Base-by-base conservation (phyloP, 192 early-diverging fungal species). In the Coemansia sp. region DNA sequence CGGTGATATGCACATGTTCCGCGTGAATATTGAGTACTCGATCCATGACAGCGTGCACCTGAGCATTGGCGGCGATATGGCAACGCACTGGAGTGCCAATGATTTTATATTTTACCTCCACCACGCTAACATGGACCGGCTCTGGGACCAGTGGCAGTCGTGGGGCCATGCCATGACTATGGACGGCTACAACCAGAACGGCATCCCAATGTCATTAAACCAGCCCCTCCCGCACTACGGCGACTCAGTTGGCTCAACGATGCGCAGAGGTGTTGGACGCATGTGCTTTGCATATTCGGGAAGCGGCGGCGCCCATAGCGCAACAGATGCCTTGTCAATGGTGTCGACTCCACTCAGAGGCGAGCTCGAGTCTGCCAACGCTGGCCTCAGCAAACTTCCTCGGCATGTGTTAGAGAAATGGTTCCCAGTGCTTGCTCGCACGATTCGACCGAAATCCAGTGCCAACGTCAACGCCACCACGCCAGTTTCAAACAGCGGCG, bases 61-160 rank as follows among this genome's bases (percentile, higher is more conserved):
- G 56, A 64, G 76, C 19, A 65, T 83, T 14, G 76, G 81, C 29
- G 79, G 76, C 33, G 84, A 84, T 58, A 79, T 82, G 82, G 67
- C 57, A 19, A 67, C 69, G n/a, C 67, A 71, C 50, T 83, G 68
- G 64, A 78, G 82, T 47, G 47, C 82, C 55, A 82, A 80, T 47
- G 87, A 88, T 64, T 82, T 84, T 59, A 59, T 79, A 47, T 88
- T 88, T 59, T 85, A 74, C 57, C 61, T 88, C 15, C 85, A 88
- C 68, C 87, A 88, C 57, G 84, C 84, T 59, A 83, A 80, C 58
- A 67, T 87, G 13, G 87, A 84, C 68, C 72, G 75, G 29, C 62
- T 87, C 25, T 87, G 84, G 84, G 62, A 59, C 48, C 54, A 68
- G 61, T 85, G 84, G 83, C 86, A 87, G 70, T 63, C 61, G 52